Evolutionary conservation across 192 early-diverging fungal species (phyloP).

Genomic region (Pilobolus umbonatus): DNA sequence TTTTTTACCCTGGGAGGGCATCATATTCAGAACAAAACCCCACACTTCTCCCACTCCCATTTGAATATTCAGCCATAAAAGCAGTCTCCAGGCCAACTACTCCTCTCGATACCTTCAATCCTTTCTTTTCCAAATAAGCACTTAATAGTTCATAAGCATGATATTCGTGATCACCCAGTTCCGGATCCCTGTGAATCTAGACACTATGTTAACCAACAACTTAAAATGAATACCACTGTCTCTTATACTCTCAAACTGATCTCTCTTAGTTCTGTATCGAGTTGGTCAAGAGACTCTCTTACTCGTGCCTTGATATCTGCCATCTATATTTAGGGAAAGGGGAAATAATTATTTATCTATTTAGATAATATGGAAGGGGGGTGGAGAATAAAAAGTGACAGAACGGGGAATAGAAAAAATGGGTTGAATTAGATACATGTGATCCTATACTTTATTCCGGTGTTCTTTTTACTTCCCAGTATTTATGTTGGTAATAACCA

Average conservation of each 20-base stretch:
- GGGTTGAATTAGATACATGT: too few species aligned
- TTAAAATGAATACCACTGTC: not conserved
- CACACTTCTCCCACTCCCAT: constrained; percentile 41
- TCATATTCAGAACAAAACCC: constrained; percentile 58
- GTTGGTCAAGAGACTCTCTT: constrained; percentile 5
- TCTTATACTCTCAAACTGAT: constrained; percentile 40
- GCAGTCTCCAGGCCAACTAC: constrained; percentile 66
- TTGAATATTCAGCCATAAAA: constrained; percentile 63
- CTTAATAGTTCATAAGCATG: constrained; percentile 61
- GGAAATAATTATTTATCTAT: not conserved
- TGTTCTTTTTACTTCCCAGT: too few species aligned
- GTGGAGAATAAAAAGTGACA: not conserved
- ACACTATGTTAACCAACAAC: constrained; percentile 12
- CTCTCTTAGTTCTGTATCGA: constrained; percentile 32
- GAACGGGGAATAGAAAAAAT: not conserved
- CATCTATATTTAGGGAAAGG: not conserved
- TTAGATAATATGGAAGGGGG: not conserved
- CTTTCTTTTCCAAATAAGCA: constrained; percentile 56
- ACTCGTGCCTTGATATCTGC: constrained; percentile 10
- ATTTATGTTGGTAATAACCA: too few species aligned
- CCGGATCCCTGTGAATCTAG: constrained; percentile 56
- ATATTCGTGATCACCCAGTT: constrained; percentile 50
- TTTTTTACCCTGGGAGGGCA: constrained; percentile 57
- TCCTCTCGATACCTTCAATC: constrained; percentile 52
- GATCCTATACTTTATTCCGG: too few species aligned